Conservation (phyloP, 2,329 filamentous ascomycete species). For the Xylaria multiplex region DNA sequence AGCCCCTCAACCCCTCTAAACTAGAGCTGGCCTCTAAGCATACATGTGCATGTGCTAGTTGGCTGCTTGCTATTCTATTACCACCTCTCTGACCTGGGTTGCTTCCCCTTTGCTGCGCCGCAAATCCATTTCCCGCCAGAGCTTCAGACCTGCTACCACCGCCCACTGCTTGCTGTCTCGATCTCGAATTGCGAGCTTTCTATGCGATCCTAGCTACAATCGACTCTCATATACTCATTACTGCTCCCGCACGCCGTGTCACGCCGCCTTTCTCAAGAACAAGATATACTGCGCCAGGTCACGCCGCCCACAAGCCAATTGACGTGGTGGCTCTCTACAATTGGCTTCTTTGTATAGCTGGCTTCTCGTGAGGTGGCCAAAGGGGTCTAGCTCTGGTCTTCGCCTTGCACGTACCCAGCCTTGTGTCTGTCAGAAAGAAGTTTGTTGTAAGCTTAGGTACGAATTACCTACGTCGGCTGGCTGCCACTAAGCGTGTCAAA, state of each 20-base stretch:
- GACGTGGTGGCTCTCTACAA: constrained; percentile 27
- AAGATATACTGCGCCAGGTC: constrained; percentile 4
- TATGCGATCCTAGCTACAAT: constrained; percentile 16
- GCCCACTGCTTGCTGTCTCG: constrained; percentile 17
- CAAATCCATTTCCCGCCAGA: constrained; percentile 12
- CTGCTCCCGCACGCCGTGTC: constrained; percentile 19
- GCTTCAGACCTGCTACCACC: constrained; percentile 10
- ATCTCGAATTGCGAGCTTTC: constrained; percentile 30
- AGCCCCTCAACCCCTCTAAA: constrained; percentile 25
- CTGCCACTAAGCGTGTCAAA: constrained; percentile 15
- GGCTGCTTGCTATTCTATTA: constrained; percentile 22
- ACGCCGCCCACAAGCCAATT: constrained; percentile 32
- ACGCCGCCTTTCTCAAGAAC: constrained; percentile 11
- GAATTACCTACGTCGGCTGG: constrained; percentile 18
- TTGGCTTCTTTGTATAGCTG: constrained; percentile 35
- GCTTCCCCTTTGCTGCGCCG: constrained; percentile 24
- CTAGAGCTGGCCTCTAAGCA: constrained; percentile 8
- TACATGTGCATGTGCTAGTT: constrained; percentile 8
- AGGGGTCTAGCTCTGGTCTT: constrained; percentile 22
- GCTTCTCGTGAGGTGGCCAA: constrained; percentile 29
- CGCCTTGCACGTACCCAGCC: constrained; percentile 31
- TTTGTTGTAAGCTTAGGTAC: constrained; percentile 24
- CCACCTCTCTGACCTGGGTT: constrained; percentile 10
- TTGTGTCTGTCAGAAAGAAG: constrained; percentile 21
- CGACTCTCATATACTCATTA: constrained; percentile 13